These are phyloP conservation scores for Psidium friedrichsthalianum DNA, from an alignment of 345 rosid genomes.

Conservation along the genomic window DNA sequence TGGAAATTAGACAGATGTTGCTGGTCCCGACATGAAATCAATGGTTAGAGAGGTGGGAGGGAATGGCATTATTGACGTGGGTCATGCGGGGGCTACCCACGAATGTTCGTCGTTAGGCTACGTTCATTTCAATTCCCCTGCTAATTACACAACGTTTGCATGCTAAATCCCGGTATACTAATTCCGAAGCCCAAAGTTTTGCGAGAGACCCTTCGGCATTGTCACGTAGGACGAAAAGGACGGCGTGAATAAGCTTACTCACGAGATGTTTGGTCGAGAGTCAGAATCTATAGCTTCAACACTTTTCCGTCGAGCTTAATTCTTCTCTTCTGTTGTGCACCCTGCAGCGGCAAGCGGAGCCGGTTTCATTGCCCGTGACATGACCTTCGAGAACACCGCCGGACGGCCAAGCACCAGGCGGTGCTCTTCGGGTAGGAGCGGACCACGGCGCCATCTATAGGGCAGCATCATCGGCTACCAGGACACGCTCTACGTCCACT, in stretches of 20 bases:
- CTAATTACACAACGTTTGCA: not conserved
- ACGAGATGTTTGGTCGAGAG: not conserved
- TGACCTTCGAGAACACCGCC: conserved; percentile 80
- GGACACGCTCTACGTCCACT: conserved; percentile 93
- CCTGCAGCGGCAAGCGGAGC: conserved; percentile 77
- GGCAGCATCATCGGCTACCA: conserved; percentile 71
- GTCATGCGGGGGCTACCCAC: not conserved
- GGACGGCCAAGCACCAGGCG: conserved; percentile 88
- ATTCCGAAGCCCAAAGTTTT: not conserved
- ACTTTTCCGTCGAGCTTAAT: not conserved
- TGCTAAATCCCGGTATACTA: not conserved
- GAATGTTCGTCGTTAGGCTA: not conserved
- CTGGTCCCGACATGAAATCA: not conserved
- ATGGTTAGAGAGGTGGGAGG: not conserved
- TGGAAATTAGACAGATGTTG: not conserved
- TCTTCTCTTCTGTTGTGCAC: not conserved
- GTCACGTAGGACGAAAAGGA: not conserved
- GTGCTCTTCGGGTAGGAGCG: conserved; percentile 95
- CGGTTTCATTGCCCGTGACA: conserved; percentile 90
- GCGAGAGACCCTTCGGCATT: not conserved
- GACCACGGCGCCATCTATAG: conserved; percentile 83
- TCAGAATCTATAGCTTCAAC: not conserved
- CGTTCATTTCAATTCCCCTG: not conserved
- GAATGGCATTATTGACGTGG: not conserved
- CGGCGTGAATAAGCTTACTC: not conserved